Base-by-base conservation (phyloP, 176 grass and related monocot species). In the Oryza officinalis region DNA sequence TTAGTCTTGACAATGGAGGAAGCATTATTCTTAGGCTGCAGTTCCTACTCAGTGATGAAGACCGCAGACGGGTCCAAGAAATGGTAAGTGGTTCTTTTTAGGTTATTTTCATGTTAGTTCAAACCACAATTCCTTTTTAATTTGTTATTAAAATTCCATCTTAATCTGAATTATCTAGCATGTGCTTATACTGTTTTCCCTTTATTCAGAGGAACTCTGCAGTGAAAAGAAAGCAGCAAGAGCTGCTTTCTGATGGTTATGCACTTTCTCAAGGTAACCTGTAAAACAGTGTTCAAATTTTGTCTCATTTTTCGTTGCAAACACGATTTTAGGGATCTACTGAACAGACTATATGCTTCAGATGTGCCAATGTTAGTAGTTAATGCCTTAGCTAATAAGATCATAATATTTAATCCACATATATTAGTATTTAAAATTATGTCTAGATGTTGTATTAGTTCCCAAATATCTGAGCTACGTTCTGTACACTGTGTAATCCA, bases 21-120 rank as follows among this genome's bases (percentile, higher is more conserved):
- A n/a, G 15, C 57, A 41, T 86, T 46, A 61, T 82, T 78, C 83
- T 90, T 50, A 67, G 65, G 45, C 43, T 90, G 59, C 66, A 78
- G 59, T 82, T 90, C 33, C n/a, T 73, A n/a, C 88, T 90, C 22
- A 90, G 47, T n/a, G 83, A 90, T 67, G 83, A 82, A 66, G 88
- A 86, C 13, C 83, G 88, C 57, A 86, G 82, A 65, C 31, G 83
- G 33, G 71, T 90, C 57, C 88, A 67, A 73, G 78, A 90, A 78
- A 86, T 90, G 88, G 88, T 86, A 44, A 82, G 27, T 82, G 59
- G 10, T 12, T 12, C 13, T 20, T 35, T 32, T 66, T 57, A 44
- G 31, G 30, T 38, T 57, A 2, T 40, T 68, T 44, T 72, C 22
- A 20, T 72, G 60, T 77, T 86, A 77, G 40, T 25, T 61, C 2